These are phyloP conservation scores for Botrytis squamosa DNA, from an alignment of 2,329 filamentous ascomycete genomes.

Conservation along the genomic window DNA sequence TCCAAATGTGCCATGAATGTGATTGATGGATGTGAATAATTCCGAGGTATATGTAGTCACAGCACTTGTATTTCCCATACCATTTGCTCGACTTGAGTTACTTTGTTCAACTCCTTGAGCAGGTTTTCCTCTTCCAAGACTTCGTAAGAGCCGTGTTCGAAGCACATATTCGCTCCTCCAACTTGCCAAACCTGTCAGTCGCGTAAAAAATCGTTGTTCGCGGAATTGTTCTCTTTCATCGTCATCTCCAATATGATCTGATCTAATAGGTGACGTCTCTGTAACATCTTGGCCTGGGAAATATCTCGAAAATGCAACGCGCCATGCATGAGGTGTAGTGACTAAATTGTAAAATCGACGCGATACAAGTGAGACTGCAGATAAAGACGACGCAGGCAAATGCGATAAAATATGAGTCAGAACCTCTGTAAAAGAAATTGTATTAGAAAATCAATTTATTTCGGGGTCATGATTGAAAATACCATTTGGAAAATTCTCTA, in stretches of 20 bases:
- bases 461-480: conserved; percentile 28
- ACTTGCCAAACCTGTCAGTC: conserved; percentile 79
- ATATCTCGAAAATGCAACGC: conserved; percentile 85
- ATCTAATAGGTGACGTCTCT: conserved; percentile 25
- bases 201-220: conserved; percentile 76
- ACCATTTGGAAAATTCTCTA: conserved; percentile 77
- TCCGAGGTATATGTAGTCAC: conserved; percentile 85
- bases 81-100: conserved; percentile 48
- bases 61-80: conserved; percentile 61
- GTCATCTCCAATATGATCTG: conserved; percentile 39
- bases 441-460: conserved; percentile 1
- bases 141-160: conserved; percentile 78
- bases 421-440: conserved; percentile 63
- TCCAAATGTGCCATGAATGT: conserved; percentile 75
- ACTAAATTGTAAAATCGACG: conserved; percentile 83
- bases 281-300: conserved; percentile 74
- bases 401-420: conserved; percentile 89
- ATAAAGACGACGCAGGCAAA: conserved; percentile 79
- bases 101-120: conserved; percentile 55
- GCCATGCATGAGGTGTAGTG: conserved; percentile 90
- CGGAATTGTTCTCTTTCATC: conserved; percentile 56
- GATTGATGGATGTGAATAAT: conserved; percentile 74
- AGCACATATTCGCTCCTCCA: conserved; percentile 97
- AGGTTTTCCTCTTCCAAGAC: conserved; percentile 79
- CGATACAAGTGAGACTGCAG: conserved; percentile 80